Base-by-base conservation (phyloP, 1,284 basidiomycete species). In the Malassezia cuniculi region DNA sequence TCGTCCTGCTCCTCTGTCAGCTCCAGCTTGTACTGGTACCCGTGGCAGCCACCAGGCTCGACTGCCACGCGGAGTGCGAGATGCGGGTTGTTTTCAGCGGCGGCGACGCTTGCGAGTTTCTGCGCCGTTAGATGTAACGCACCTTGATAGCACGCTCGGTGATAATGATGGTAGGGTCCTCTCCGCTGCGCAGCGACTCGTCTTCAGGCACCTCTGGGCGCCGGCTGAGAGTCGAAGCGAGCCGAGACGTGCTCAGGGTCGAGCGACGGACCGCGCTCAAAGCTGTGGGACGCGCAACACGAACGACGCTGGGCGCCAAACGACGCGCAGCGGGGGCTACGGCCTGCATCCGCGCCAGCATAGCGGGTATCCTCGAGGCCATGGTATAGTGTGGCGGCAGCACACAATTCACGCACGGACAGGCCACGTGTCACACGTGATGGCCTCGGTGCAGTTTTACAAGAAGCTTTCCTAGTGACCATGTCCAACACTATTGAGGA, bases 21-120 rank as follows among this genome's bases (percentile, higher is more conserved):
- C 44, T 79, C 77, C 73, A 90, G 76, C 64, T 83, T 85, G 70
- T 89, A 89, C 60, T 89, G 83, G 60, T 89, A 89, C 21, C 85
- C 85, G 56, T 90, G 85, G 57, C 85, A 89, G 25, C 85, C 86
- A 12, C 85, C 85, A 3, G 81, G 83, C 61, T 87, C 84, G 17
- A 90, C 82, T 1, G 77, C 71, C 55, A 90, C 73, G 45, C 84
- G 73, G 11, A 89, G 71, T 2, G 78, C 80, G 15, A 81, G 73
- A 20, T 74, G 56, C 0, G 76, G 66, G 52, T 80, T 75, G 6
- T 73, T 70, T 53, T 81, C 74, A 11, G 76, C 71, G 25, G 71
- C 46, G 5, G 57, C 50, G 17, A 59, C 50, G 15, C 46, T 50
- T 26, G 38, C 27, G 9, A 62, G 48, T 34, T 60, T 55, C 19